Evolutionary conservation across 352 stramenopile species (phyloP), one percentile per base, ranked within the genome.

Genomic region (Aphanomyces stellatus): DNA sequence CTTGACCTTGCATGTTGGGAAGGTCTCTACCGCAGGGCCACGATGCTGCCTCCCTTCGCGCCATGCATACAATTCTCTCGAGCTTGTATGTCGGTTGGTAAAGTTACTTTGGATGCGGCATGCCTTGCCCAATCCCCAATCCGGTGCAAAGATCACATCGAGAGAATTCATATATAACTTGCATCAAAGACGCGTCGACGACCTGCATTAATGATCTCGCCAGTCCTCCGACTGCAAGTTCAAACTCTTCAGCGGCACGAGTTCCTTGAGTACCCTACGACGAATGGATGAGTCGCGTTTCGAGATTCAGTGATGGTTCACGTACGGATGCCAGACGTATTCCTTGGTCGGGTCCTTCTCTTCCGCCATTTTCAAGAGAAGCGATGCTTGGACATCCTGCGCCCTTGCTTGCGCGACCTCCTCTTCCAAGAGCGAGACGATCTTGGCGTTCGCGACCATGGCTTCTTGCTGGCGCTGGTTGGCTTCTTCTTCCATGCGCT

Each of bases 321-420:
- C 84, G 72, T 81, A 91, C 84, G 84, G 84, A 59, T 93, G 86
- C 84, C 84, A 93, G 8, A 93, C 81, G 51, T 89, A 86, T 41
- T 81, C 65, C 42, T 88, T 77, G 28, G 88, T 80, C 24, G 61
- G 42, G 41, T 88, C 87, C 42, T 75, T 61, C 57, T 92, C 84
- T 57, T 57, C 49, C 17, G 49, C 49, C 22, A 57, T 57, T 35
- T 57, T 22, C 49, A 34, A 24, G 4, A 57, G 49, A 15, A 57
- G 10, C 25, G 27, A 33, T 2, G 49, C 22, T n/a, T 57, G 49
- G 49, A 57, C 49, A 30, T 57, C 49, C 25, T 34, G 22, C 7
- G 49, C 49, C 8, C 49, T 72, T 73, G 30, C 72, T 72, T 72
- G 76, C 5, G 76, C 84, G 2, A 90, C 88, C 10, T 88, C 79